Evolutionary conservation across 2,329 filamentous ascomycete species (phyloP), one percentile per base, ranked within the genome.

Genomic region (Calonectria montana): DNA sequence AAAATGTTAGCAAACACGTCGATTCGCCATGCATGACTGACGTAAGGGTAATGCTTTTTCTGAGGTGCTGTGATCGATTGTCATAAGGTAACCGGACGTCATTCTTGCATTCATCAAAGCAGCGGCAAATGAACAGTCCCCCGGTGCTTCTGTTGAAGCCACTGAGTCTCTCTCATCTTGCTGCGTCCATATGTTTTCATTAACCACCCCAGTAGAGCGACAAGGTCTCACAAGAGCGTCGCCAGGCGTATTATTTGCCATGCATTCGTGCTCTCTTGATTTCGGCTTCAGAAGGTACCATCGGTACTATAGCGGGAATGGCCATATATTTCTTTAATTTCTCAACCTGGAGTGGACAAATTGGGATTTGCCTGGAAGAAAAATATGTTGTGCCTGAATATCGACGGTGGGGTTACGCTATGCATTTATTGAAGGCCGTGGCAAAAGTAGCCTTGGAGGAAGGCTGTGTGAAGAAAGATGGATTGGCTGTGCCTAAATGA

Each of bases 381-480:
- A 16, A 55, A 1, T 65, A 65, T 50, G 63, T 65, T 21, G 45
- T 53, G 6, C 35, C 63, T 16, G n/a, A 55, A 31, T 65, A 53
- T 55, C 63, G 63, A 21, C 63, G 63, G 13, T 29, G 50, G 35
- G 63, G 63, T 12, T 65, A 65, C 39, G 63, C 23, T 25, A 29
- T 31, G 12, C 18, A 41, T 21, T 35, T 65, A 31, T 3, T 65
- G 37, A 31, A 65, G 23, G 47, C 45, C 12, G 55, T 65, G 63
- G 63, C 63, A n/a, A 53, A 45, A 1, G 63, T 29, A 21, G 63
- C 63, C 4, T 29, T 35, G 50, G 63, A 25, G 8, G 45, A 45
- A 27, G 43, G 63, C 8, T 65, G 63, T 18, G 47, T 25, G 3
- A 65, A 65, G 43, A 65, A 65, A 65, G 43, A 65, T 65, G 63